Evolutionary conservation across 805 yeast species (phyloP).

Genomic region (Candida pseudoglaebosa): DNA sequence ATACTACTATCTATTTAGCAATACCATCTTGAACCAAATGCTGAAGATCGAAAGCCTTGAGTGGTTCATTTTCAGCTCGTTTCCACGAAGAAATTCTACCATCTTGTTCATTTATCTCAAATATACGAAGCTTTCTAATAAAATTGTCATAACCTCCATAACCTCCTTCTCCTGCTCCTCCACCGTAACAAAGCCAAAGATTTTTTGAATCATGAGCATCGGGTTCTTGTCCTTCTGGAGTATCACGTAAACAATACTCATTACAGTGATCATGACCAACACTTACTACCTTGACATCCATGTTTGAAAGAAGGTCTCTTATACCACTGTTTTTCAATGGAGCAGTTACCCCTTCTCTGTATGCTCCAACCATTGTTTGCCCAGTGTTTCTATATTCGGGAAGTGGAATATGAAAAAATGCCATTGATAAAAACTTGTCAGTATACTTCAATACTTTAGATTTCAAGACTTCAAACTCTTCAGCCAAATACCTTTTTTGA

Average conservation of each 20-base stretch:
- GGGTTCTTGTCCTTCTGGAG: slow-evolving; percentile 19
- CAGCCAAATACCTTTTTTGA: slow-evolving; percentile 58
- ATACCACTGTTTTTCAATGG: slow-evolving; percentile 70
- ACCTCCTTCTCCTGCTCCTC: slow-evolving; percentile 92
- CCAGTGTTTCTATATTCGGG: slow-evolving; percentile 68
- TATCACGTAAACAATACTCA: slow-evolving; percentile 75
- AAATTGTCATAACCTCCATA: slow-evolving; percentile 92
- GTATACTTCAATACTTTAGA: slow-evolving; percentile 29
- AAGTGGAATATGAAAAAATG: slow-evolving; percentile 91
- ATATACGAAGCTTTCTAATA: slow-evolving; percentile 72
- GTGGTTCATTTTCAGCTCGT: slow-evolving; percentile 53
- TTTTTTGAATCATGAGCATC: slow-evolving; percentile 22
- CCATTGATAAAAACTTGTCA: slow-evolving; percentile 63
- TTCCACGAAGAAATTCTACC: slow-evolving; percentile 67
- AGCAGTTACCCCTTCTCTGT: slow-evolving; percentile 74
- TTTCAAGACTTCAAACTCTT: slow-evolving; percentile 22
- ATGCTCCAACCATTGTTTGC: slow-evolving; percentile 53
- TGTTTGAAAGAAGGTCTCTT: slow-evolving; percentile 49
- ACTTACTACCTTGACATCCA: slow-evolving; percentile 70
- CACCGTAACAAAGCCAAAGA: slow-evolving; percentile 91
- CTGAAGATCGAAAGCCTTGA: slow-evolving; percentile 46
- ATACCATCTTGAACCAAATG: slow-evolving; percentile 44
- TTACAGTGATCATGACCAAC: slow-evolving; percentile 97
- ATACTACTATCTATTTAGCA: slow-evolving; percentile 21
- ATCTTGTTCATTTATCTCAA: slow-evolving; percentile 53